Conservation (phyloP, 768 basidiomycete genomes). For the Leccinellum rugosiceps region DNA sequence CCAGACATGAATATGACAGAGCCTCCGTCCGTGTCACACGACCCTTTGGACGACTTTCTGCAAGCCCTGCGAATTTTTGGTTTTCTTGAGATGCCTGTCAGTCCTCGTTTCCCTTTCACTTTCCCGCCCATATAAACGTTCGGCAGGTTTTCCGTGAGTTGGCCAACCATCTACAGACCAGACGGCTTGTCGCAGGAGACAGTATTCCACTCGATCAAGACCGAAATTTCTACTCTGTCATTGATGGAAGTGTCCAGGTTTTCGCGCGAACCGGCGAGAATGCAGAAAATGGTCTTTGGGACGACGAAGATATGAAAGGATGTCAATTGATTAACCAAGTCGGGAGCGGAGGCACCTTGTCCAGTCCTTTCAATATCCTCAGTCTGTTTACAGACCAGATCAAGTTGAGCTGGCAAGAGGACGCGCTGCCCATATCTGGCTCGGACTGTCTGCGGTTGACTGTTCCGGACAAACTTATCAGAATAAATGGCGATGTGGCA, state of each 20-base stretch:
- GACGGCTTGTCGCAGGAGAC: constrained; percentile 93
- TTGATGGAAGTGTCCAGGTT: constrained; percentile 96
- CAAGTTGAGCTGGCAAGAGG: constrained; percentile 88
- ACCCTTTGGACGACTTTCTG: constrained; percentile 95
- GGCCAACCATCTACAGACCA: constrained; percentile 91
- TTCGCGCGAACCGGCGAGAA: constrained; percentile 69
- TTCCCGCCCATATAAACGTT: neutral
- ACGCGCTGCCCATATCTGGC: constrained; percentile 29
- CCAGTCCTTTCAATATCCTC: constrained; percentile 94
- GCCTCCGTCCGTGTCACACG: constrained; percentile 79
- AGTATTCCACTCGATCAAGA: constrained; percentile 88
- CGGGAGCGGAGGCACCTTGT: constrained; percentile 90
- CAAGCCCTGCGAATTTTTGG: constrained; percentile 97
- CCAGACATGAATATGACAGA: constrained; percentile 84
- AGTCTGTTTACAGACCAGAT: constrained; percentile 95
- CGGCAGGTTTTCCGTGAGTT: constrained; percentile 92
- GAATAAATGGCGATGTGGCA: constrained; percentile 63
- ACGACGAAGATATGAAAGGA: constrained; percentile 88
- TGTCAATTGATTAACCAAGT: constrained; percentile 97
- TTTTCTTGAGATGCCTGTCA: constrained; percentile 91
- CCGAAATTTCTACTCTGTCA: constrained; percentile 96
- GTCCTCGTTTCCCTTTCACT: constrained; percentile 19
- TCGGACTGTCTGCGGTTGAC: constrained; percentile 22
- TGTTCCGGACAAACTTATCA: constrained; percentile 26
- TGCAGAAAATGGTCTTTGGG: constrained; percentile 58